A percentile compares a stretch with the other conserved stretches of the same genome.
Evolutionary conservation across 306 rosid species (phyloP).

Genomic region (Cucumis melo): DNA sequence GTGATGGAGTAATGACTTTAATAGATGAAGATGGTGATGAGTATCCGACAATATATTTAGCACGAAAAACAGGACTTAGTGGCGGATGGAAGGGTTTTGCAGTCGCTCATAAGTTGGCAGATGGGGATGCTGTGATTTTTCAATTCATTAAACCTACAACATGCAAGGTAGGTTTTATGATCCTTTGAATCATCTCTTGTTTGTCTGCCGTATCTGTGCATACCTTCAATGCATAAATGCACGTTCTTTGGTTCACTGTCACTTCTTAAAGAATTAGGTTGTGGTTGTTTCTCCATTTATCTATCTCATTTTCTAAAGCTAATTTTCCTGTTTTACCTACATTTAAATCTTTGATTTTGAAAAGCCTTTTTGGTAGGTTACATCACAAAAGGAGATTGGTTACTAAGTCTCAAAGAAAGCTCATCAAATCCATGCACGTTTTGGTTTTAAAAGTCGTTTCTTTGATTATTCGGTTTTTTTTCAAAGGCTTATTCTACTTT

Average conservation of each 20-base stretch:
- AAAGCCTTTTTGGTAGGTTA: background rate
- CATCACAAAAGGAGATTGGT: background rate
- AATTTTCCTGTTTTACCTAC: background rate
- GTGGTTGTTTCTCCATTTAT: background rate
- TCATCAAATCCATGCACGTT: background rate
- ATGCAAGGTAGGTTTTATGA: constrained; percentile 47
- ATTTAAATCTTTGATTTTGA: background rate
- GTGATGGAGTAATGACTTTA: constrained; percentile 28
- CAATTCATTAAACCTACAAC: constrained; percentile 37
- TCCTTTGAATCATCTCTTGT: background rate
- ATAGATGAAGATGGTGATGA: constrained; percentile 49
- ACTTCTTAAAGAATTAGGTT: background rate
- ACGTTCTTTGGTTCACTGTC: background rate
- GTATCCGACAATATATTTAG: constrained; percentile 36
- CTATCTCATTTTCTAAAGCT: background rate
- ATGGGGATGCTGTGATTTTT: constrained; percentile 73
- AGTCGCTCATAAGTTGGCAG: constrained; percentile 57
- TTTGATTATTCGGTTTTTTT: background rate
- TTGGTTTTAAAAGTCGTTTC: background rate
- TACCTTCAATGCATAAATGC: background rate
- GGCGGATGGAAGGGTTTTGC: constrained; percentile 83
- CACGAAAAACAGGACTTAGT: constrained; percentile 44
- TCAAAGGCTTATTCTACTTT: no score
- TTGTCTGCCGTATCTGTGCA: background rate
- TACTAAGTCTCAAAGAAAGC: background rate